Evolutionary conservation across 768 basidiomycete species (phyloP).

Genomic region (Coprinopsis marcescibilis): DNA sequence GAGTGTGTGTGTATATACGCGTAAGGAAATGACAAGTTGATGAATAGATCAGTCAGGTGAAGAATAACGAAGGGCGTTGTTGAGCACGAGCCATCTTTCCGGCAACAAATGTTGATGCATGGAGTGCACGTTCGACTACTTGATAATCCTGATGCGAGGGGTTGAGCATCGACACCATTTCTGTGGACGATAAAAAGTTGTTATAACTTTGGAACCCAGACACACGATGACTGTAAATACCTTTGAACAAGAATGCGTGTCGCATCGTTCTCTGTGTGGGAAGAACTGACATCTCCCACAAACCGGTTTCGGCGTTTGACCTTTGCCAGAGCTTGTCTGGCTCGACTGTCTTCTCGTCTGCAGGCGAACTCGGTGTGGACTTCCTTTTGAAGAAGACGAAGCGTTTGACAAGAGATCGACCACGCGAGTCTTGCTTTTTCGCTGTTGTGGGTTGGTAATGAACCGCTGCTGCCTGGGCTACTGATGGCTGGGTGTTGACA

Average conservation of each 20-base stretch:
- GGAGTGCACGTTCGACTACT: slow-evolving; percentile 22
- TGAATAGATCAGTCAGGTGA: background rate
- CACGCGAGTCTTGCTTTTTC: background rate
- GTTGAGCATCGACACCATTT: background rate
- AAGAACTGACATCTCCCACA: slow-evolving; percentile 58
- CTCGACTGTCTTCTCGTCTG: slow-evolving; percentile 13
- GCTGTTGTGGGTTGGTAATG: background rate
- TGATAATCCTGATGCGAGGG: background rate
- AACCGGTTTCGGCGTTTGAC: slow-evolving; percentile 17
- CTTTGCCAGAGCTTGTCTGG: slow-evolving; percentile 6
- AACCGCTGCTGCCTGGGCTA: background rate
- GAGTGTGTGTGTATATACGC: too few relatives aligned
- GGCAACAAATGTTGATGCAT: slow-evolving; percentile 23
- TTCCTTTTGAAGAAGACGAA: background rate
- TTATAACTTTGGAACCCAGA: background rate
- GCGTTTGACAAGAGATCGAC: background rate
- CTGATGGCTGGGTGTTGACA: background rate
- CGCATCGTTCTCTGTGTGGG: slow-evolving; percentile 61
- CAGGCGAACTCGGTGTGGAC: slow-evolving; percentile 5
- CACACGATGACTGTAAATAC: slow-evolving; percentile 23
- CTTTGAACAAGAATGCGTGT: slow-evolving; percentile 56
- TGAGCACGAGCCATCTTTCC: slow-evolving; percentile 5
- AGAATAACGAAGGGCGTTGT: background rate
- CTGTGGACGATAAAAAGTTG: background rate
- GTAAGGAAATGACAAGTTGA: background rate